These are phyloP conservation scores for Hypholoma fasciculare DNA, from an alignment of 768 basidiomycete species.

Conservation along the genomic window DNA sequence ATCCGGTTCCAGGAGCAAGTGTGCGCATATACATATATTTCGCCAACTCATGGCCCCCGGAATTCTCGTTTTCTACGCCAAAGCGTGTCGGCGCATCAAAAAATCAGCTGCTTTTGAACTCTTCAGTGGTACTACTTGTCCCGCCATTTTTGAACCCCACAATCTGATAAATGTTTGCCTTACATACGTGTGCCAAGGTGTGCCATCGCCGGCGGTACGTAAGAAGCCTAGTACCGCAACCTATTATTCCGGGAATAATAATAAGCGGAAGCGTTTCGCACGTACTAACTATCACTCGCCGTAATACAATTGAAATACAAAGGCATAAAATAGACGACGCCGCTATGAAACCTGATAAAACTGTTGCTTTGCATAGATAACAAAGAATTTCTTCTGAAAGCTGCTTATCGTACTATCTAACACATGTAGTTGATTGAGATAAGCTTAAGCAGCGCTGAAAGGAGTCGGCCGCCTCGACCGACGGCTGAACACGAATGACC, in stretches of 20 bases:
- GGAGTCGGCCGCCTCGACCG: not conserved
- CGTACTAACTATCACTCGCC: too few species aligned
- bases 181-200: not conserved
- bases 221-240: constrained; percentile 8
- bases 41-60: not conserved
- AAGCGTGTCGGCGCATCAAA: not conserved
- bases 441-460: too few species aligned
- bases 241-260: not conserved
- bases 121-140: not conserved
- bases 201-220: constrained; percentile 15
- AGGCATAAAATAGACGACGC: too few species aligned
- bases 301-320: too few species aligned
- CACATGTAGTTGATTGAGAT: too few species aligned
- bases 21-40: too few species aligned
- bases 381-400: too few species aligned
- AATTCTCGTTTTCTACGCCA: not conserved
- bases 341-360: too few species aligned
- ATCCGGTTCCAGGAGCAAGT: not conserved
- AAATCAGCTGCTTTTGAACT: too few species aligned
- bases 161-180: not conserved
- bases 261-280: not conserved
- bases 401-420: too few species aligned
- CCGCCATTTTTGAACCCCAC: not conserved
- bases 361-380: too few species aligned
- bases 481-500: not conserved